A percentile compares a stretch with the other conserved stretches of the same genome.
These are phyloP conservation scores for Xylaria sp. DNA, from an alignment of 495 filamentous ascomycete species.

Conservation along the genomic window DNA sequence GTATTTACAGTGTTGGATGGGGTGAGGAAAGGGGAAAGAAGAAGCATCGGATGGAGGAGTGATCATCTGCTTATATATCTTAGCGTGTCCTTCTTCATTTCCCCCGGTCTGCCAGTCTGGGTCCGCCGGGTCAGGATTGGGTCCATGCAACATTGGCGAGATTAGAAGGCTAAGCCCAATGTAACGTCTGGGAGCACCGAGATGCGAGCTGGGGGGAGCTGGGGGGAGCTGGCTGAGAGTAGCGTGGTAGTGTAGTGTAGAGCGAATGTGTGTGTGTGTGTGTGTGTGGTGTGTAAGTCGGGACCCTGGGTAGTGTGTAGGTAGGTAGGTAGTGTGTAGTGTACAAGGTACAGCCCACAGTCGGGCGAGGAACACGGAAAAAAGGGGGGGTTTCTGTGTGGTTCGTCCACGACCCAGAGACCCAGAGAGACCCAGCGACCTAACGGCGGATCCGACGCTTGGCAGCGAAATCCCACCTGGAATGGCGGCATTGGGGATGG, in stretches of 20 bases:
- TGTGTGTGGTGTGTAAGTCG: too few species aligned
- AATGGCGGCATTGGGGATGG: slow-evolving; percentile 8
- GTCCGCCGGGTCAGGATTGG: slow-evolving; percentile 1
- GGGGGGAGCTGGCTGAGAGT: background rate
- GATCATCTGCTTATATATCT: slow-evolving; percentile 31
- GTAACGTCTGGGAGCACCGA: slow-evolving; percentile 16
- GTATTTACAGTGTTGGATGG: slow-evolving; percentile 27
- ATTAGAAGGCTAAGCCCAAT: slow-evolving; percentile 24
- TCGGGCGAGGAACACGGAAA: too few species aligned
- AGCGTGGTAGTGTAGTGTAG: too few species aligned
- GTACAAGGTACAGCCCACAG: too few species aligned
- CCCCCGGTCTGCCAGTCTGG: slow-evolving; percentile 13
- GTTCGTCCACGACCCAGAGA: background rate
- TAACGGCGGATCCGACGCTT: slow-evolving; percentile 12
- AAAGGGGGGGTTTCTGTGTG: background rate
- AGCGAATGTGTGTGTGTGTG: too few species aligned
- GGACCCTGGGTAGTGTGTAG: too few species aligned
- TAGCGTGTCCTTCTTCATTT: slow-evolving; percentile 27
- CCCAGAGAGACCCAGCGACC: background rate
- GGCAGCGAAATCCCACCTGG: slow-evolving; percentile 15
- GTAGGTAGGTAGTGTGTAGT: too few species aligned
- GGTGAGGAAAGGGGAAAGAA: slow-evolving; percentile 15
- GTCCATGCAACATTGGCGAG: slow-evolving; percentile 27
- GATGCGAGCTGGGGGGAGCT: too few species aligned
- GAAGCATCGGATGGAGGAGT: slow-evolving; percentile 4